These are phyloP conservation scores for Cutaneotrichosporon mucoides DNA, from an alignment of 1,284 basidiomycete species.

Conservation along the genomic window DNA sequence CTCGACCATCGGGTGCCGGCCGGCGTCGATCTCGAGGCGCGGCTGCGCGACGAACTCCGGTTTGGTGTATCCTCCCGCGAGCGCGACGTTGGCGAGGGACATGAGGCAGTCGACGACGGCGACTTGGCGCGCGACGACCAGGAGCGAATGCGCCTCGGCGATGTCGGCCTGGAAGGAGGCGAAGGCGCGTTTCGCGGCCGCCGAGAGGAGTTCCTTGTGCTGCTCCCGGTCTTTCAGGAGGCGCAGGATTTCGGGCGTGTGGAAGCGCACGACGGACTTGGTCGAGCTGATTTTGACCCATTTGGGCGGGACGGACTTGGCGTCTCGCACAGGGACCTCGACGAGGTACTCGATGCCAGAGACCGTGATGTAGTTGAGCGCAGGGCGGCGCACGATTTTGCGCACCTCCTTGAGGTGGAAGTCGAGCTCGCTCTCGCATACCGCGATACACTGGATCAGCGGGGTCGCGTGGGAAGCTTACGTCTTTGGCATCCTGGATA, in stretches of 20 bases:
- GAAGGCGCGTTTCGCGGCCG: constrained; percentile 63
- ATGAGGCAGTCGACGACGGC: constrained; percentile 58
- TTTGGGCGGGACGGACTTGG: constrained; percentile 66
- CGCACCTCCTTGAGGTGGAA: constrained; percentile 73
- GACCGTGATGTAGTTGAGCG: constrained; percentile 67
- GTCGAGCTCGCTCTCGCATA: constrained; percentile 63
- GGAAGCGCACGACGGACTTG: constrained; percentile 71
- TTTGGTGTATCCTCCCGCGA: constrained; percentile 57
- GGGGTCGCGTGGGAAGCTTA: constrained; percentile 18
- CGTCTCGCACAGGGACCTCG: constrained; percentile 69
- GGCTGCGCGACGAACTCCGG: constrained; percentile 63
- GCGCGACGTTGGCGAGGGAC: constrained; percentile 42
- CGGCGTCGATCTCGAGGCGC: constrained; percentile 48
- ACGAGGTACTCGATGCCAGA: constrained; percentile 72
- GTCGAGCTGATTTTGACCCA: constrained; percentile 84
- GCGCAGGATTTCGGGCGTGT: constrained; percentile 65
- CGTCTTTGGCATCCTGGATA: constrained; percentile 57
- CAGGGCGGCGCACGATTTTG: constrained; percentile 67
- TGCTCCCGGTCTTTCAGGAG: constrained; percentile 72
- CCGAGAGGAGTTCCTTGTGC: constrained; percentile 68
- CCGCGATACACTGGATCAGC: constrained; percentile 39
- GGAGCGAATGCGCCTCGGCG: constrained; percentile 62
- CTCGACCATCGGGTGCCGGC: constrained; percentile 74
- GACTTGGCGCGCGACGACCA: constrained; percentile 68
- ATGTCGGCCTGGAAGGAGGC: constrained; percentile 65